These are phyloP conservation scores for Telfairia occidentalis DNA, from an alignment of 331 rosid genomes.

Conservation along the genomic window DNA sequence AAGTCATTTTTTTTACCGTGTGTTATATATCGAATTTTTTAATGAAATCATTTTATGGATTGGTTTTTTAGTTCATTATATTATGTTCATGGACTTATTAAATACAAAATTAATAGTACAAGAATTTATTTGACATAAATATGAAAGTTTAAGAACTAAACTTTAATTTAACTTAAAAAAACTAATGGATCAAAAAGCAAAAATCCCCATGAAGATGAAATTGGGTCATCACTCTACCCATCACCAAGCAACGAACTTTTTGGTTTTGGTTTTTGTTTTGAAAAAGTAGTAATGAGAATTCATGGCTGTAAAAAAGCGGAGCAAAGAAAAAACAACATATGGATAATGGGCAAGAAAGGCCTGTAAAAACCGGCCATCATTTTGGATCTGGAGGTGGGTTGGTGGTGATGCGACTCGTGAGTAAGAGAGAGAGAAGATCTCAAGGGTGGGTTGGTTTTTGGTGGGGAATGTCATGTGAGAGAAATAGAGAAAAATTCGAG, in stretches of 20 bases:
- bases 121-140: no score
- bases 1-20: no score
- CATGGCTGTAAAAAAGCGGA: neutral
- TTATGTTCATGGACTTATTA: no score
- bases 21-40: no score
- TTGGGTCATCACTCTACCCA: no score
- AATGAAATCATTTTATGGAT: no score
- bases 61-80: no score
- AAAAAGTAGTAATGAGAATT: no score
- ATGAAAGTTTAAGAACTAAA: no score
- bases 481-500: neutral
- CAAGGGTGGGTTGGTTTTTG: neutral
- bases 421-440: neutral
- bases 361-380: neutral
- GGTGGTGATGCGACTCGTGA: constrained; percentile 2
- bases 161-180: no score
- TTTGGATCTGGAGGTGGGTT: neutral
- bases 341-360: neutral
- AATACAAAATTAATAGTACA: no score
- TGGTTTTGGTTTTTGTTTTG: no score
- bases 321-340: neutral
- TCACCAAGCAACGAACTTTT: neutral
- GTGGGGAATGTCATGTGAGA: neutral
- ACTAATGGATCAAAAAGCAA: neutral
- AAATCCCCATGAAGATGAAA: neutral